phyloP scores from a whole-genome alignment of 305 asterid genomes.

The Fraxinus latifolia region DNA sequence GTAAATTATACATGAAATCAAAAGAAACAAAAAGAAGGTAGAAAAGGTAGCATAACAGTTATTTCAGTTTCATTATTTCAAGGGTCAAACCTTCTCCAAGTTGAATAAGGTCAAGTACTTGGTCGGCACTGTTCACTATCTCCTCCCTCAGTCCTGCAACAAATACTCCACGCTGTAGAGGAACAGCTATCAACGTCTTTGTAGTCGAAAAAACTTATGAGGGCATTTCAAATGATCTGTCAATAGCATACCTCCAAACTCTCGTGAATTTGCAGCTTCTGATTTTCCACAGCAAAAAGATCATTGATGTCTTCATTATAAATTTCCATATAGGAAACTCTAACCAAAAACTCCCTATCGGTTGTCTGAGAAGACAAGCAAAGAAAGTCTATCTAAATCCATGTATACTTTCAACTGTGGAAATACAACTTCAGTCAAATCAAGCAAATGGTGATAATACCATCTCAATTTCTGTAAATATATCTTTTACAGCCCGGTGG shows the following conservation, averaged over 20 bases:
- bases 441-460: conserved; percentile 30
- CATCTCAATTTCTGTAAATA: conserved; percentile 62
- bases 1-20: conserved; percentile 8
- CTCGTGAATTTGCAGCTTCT: conserved; percentile 93
- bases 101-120: conserved; percentile 80
- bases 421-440: background rate
- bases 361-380: conserved; percentile 43
- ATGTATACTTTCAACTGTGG: background rate
- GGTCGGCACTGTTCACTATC: conserved; percentile 75
- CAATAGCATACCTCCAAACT: conserved; percentile 74
- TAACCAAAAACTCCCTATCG: conserved; percentile 80
- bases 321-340: conserved; percentile 97
- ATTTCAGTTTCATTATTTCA: conserved; percentile 19
- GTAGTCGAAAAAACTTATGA: conserved; percentile 10
- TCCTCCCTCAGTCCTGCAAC: conserved; percentile 98
- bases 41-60: background rate
- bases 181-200: conserved; percentile 19
- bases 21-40: conserved; percentile 12
- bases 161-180: conserved; percentile 85
- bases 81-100: conserved; percentile 81
- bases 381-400: conserved; percentile 20
- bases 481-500: conserved; percentile 73
- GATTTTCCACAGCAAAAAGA: conserved; percentile 82
- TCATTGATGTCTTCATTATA: conserved; percentile 94
- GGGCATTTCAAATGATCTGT: conserved; percentile 6